Base-by-base conservation (phyloP, 148 eudicot species). In the Diospyros lotus region DNA sequence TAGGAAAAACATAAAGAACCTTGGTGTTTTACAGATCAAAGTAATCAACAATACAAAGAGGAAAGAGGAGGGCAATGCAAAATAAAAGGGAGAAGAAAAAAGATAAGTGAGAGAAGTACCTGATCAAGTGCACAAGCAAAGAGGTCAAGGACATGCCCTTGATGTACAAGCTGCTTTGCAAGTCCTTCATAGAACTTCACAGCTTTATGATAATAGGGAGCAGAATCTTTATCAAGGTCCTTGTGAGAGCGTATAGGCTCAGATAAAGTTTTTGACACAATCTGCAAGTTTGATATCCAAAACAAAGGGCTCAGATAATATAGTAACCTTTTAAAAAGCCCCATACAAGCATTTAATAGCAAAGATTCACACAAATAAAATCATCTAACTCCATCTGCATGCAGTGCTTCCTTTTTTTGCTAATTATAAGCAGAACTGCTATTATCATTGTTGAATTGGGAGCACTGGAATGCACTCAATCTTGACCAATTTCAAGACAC, bases 61-160 rank as follows among this genome's bases (percentile, higher is more conserved):
- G 13, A 12, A 58, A 17, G 62, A 1, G 42, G 13, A 54, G 14
- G 28, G 4, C 17, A 42, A 62, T 3, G 28, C n/a, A 52, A 7
- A 4, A 52, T 2, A 3, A 58, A 15, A 58, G 9, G 28, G 5
- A 58, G n/a, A 28, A 62, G 54, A 54, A 2, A 28, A 45, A 44
- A 41, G 11, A 67, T 66, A 54, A 40, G 8, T 42, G 58, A 51
- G 69, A 1, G 4, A 40, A 77, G 56, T 86, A 95, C 98, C 98
- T 95, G 98, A 82, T 95, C 98, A 73, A 95, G 94, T 18, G 98
- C 97, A 85, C 96, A 90, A 50, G 98, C 98, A 86, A 92, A 95
- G 43, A 95, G 81, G 79, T 95, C 98, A 69, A 95, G 90, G 63
- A 90, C 97, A 78, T 95, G 98, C 68, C 98, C 97, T 84, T 95